These are phyloP conservation scores for Plasmodium inui DNA, from an alignment of 169 alveolate species.

Conservation along the genomic window DNA sequence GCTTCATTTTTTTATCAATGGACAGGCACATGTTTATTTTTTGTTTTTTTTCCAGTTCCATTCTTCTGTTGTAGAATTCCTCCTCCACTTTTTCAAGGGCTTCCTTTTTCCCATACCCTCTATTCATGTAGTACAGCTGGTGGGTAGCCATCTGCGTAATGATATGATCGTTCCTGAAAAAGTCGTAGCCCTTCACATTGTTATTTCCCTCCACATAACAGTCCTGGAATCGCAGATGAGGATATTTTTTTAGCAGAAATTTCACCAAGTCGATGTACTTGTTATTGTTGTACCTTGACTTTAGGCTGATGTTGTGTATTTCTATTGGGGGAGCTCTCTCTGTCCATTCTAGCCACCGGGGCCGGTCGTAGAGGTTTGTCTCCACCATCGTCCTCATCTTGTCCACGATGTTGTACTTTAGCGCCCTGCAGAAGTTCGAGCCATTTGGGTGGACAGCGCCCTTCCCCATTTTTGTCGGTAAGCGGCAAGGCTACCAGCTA, in stretches of 20 bases:
- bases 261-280: slow-evolving; percentile 81
- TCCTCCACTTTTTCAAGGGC: slow-evolving; percentile 84
- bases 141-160: slow-evolving; percentile 75
- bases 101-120: slow-evolving; percentile 80
- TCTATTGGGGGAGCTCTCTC: slow-evolving; percentile 88
- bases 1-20: slow-evolving; percentile 79
- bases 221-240: slow-evolving; percentile 88
- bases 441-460: slow-evolving; percentile 81
- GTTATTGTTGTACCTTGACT: slow-evolving; percentile 79
- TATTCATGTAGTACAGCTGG: slow-evolving; percentile 76
- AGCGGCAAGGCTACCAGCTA: background rate
- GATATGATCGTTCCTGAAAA: slow-evolving; percentile 70
- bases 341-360: slow-evolving; percentile 88
- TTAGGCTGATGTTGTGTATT: slow-evolving; percentile 79
- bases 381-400: slow-evolving; percentile 85
- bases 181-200: slow-evolving; percentile 83
- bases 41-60: slow-evolving; percentile 81
- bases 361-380: slow-evolving; percentile 83
- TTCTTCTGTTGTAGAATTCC: slow-evolving; percentile 82
- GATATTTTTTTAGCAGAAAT: slow-evolving; percentile 84
- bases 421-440: slow-evolving; percentile 82
- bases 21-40: slow-evolving; percentile 84
- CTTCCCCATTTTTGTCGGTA: slow-evolving; percentile 48
- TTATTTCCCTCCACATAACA: slow-evolving; percentile 88
- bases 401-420: slow-evolving; percentile 85